Evolutionary conservation across 768 basidiomycete genomes (phyloP).

Genomic region (Wakefieldia striispora): DNA sequence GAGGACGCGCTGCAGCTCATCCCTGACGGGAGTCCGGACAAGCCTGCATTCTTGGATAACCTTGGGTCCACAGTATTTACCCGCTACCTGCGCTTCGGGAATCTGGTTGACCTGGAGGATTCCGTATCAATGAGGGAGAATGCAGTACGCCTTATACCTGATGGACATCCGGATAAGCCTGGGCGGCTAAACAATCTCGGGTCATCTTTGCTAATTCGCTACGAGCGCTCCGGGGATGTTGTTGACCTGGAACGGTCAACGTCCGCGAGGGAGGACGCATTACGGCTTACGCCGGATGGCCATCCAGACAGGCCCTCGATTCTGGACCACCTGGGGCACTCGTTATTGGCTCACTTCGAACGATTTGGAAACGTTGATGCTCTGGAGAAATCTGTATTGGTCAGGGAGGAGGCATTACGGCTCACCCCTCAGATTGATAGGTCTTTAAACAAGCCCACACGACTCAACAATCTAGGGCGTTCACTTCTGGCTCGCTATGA

Average conservation of each 20-base stretch:
- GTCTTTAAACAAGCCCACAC: not conserved
- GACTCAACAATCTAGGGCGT: not conserved
- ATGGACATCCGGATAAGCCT: not conserved
- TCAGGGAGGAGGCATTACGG: too few relatives aligned
- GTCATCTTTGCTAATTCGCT: not conserved
- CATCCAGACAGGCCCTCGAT: not conserved
- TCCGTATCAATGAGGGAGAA: not conserved
- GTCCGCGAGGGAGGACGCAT: not conserved
- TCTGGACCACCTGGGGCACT: too few relatives aligned
- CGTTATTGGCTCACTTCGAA: too few relatives aligned
- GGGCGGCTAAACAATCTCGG: not conserved
- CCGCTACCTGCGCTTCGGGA: not conserved
- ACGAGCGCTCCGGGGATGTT: not conserved
- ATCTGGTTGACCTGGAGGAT: not conserved
- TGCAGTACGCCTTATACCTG: not conserved
- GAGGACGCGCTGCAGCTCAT: too few relatives aligned
- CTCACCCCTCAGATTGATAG: too few relatives aligned
- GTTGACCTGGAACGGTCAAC: not conserved
- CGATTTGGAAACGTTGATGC: too few relatives aligned
- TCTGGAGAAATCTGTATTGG: too few relatives aligned
- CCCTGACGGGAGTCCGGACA: too few relatives aligned
- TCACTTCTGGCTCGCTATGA: too few relatives aligned
- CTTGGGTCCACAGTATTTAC: not conserved
- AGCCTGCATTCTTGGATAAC: not conserved
- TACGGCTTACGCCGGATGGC: not conserved